phyloP scores from a whole-genome alignment of 2,329 filamentous ascomycete genomes.

The Leptosphaerulina australis region DNA sequence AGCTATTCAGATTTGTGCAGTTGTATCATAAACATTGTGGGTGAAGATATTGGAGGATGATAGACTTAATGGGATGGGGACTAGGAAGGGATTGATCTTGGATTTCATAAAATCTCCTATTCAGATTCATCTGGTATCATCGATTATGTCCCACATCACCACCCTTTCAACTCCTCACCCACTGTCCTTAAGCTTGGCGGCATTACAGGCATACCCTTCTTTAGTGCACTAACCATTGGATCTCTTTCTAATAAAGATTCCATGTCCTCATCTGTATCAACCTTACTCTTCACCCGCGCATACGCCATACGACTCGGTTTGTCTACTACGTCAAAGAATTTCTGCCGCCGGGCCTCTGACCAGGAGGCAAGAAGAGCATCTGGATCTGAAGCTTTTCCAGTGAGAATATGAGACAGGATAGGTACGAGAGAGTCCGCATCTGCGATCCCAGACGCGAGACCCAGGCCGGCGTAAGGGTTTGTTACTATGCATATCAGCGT shows the following conservation, averaged over 20 bases:
- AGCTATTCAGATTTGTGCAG: constrained; percentile 35
- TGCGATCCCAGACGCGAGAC: constrained; percentile 44
- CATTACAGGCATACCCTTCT: constrained; percentile 40
- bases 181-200: constrained; percentile 37
- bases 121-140: not conserved
- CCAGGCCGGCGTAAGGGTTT: constrained; percentile 48
- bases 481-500: constrained; percentile 32
- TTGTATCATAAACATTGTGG: constrained; percentile 33
- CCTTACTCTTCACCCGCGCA: constrained; percentile 32
- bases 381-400: constrained; percentile 17
- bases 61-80: constrained; percentile 19
- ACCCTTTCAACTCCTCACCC: constrained; percentile 35
- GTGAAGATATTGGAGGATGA: constrained; percentile 30
- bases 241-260: constrained; percentile 32
- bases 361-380: constrained; percentile 44
- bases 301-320: constrained; percentile 40
- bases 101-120: not conserved
- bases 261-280: constrained; percentile 36
- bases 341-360: constrained; percentile 42
- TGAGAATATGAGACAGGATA: constrained; percentile 36
- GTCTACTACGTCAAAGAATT: constrained; percentile 47
- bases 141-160: constrained; percentile 19
- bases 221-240: constrained; percentile 38
- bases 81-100: constrained; percentile 13
- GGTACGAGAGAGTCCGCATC: constrained; percentile 41